Evolutionary conservation across 345 rosid species (phyloP).

Genomic region (Eucalyptus cloeziana): DNA sequence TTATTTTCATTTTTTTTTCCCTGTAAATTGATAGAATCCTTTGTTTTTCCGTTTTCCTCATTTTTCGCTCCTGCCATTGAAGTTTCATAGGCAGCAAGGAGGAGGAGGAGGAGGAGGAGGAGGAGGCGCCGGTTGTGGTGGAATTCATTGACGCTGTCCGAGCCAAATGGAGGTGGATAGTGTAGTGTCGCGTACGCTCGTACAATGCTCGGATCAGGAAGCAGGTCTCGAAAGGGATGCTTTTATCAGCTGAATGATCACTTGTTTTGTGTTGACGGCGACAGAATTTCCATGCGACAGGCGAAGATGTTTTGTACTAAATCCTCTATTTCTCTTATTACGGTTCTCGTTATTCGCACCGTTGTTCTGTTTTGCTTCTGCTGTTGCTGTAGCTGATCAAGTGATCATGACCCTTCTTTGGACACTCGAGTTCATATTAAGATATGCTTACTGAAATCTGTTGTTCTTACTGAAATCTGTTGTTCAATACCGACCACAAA

Average conservation of each 20-base stretch:
- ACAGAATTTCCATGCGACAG: background rate
- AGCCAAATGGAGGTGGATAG: background rate
- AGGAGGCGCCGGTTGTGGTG: background rate
- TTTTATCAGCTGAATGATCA: background rate
- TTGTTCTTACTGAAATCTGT: background rate
- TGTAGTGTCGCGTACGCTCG: background rate
- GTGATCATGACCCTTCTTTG: background rate
- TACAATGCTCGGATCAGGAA: background rate
- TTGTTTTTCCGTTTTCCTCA: background rate
- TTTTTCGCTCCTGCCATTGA: background rate
- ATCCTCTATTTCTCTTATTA: background rate
- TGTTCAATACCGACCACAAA: background rate
- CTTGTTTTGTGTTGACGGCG: background rate
- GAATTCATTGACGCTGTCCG: background rate
- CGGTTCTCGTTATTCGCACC: background rate
- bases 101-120: background rate
- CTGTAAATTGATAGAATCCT: background rate
- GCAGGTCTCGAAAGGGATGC: background rate
- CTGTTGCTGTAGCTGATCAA: background rate
- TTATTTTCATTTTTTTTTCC: background rate
- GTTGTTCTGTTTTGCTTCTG: background rate
- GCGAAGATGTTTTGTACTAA: background rate
- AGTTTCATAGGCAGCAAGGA: background rate
- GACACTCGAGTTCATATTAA: background rate
- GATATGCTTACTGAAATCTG: background rate